phyloP scores from a whole-genome alignment of 1,284 basidiomycete genomes.

The Tremellales sp. region DNA sequence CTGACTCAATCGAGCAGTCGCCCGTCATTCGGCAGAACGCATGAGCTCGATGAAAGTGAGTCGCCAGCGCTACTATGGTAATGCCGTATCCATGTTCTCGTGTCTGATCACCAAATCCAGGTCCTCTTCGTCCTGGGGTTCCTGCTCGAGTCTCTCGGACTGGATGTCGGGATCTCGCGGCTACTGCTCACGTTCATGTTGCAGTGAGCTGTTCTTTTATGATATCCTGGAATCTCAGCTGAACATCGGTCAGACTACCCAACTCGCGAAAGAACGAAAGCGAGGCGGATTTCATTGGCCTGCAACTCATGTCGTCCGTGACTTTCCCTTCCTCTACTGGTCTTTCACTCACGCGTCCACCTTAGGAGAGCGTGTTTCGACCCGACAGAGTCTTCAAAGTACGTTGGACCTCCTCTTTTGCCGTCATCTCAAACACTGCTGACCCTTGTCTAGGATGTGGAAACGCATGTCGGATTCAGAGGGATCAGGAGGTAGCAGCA shows the following conservation, averaged over 20 bases:
- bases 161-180: slow-evolving; percentile 57
- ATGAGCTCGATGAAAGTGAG: slow-evolving; percentile 58
- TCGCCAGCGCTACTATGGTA: not conserved
- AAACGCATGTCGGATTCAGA: slow-evolving; percentile 59
- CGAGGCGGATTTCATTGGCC: slow-evolving; percentile 77
- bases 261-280: slow-evolving; percentile 77
- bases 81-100: not conserved
- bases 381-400: slow-evolving; percentile 62
- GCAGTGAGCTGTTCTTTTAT: slow-evolving; percentile 42
- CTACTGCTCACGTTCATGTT: slow-evolving; percentile 57
- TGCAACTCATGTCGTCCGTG: slow-evolving; percentile 61
- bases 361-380: slow-evolving; percentile 37
- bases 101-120: slow-evolving; percentile 17
- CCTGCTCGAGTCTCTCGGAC: slow-evolving; percentile 57
- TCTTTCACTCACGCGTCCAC: not conserved
- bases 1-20: slow-evolving; percentile 52
- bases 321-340: not conserved
- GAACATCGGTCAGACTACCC: slow-evolving; percentile 55
- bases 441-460: slow-evolving; percentile 58
- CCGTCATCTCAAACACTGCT: not conserved
- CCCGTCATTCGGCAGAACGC: slow-evolving; percentile 69
- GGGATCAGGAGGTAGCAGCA: slow-evolving; percentile 32
- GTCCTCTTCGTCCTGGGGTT: slow-evolving; percentile 55
- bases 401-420: slow-evolving; percentile 23
- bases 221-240: not conserved